Percentiles rank a stretch among this genome's conserved stretches.
Evolutionary conservation across 148 eudicot genomes (phyloP).

Genomic region (Rhododendron griersonianum): DNA sequence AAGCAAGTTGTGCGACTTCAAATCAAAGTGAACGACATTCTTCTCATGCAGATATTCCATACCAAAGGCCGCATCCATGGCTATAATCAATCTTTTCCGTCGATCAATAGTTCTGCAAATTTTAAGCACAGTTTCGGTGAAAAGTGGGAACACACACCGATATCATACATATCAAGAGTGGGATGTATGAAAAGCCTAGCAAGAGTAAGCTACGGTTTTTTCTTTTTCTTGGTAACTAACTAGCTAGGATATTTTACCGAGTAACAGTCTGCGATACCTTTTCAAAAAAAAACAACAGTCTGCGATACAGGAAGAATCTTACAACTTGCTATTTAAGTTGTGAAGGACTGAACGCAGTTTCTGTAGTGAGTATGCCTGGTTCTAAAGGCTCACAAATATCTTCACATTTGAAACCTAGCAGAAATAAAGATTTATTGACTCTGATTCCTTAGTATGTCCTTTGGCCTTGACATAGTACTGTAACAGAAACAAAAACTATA

Average conservation of each 20-base stretch:
- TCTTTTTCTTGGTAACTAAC: background rate
- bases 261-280: background rate
- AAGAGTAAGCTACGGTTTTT: background rate
- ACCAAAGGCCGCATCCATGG: conserved; percentile 53
- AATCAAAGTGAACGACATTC: conserved; percentile 45
- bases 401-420: background rate
- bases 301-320: background rate
- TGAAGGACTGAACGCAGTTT: background rate
- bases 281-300: too few species aligned
- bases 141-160: background rate
- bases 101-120: conserved; percentile 26
- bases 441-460: background rate
- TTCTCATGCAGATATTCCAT: conserved; percentile 56
- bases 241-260: background rate
- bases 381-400: background rate
- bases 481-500: background rate
- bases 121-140: background rate
- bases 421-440: background rate
- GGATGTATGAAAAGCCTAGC: background rate
- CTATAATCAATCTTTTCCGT: conserved; percentile 42
- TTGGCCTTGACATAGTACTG: background rate
- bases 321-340: background rate
- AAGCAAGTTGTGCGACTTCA: conserved; percentile 41
- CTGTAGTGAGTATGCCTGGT: background rate
- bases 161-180: background rate